Percentiles rank a stretch among this genome's conserved stretches.
These are phyloP conservation scores for Heliamphora pulchella DNA, from an alignment of 179 eudicot species.

Conservation along the genomic window DNA sequence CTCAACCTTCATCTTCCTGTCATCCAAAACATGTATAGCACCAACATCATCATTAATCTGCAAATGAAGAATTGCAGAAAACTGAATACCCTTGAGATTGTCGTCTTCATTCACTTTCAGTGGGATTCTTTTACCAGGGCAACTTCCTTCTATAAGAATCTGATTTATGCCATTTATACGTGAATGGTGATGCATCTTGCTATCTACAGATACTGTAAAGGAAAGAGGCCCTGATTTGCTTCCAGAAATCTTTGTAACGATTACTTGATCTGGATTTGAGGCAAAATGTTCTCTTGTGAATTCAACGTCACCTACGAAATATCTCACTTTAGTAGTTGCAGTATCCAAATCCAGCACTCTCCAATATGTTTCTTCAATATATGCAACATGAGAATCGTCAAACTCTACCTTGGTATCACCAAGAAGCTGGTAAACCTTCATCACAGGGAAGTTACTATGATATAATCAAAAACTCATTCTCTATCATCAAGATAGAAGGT, in stretches of 20 bases:
- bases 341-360: conserved; percentile 78
- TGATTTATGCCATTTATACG: conserved; percentile 41
- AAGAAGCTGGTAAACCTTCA: conserved; percentile 76
- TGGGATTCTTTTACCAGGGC: conserved; percentile 53
- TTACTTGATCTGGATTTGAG: conserved; percentile 75
- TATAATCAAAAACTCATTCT: background rate
- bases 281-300: conserved; percentile 66
- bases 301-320: conserved; percentile 47
- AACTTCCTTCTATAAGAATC: conserved; percentile 73
- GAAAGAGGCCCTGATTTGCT: conserved; percentile 52
- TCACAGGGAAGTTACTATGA: conserved; percentile 14
- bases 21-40: conserved; percentile 37
- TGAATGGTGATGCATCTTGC: conserved; percentile 53
- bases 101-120: conserved; percentile 27
- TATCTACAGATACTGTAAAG: conserved; percentile 56
- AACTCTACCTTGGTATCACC: conserved; percentile 77
- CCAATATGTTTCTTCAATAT: conserved; percentile 37
- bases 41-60: conserved; percentile 47
- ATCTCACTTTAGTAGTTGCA: conserved; percentile 54
- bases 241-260: conserved; percentile 58
- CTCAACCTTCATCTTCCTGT: conserved; percentile 49
- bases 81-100: conserved; percentile 56
- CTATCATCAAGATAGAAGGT: background rate
- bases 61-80: conserved; percentile 55
- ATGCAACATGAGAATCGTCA: conserved; percentile 39